Evolutionary conservation across 257 asterid genomes (phyloP).

Genomic region (Anisodus tanguticus): DNA sequence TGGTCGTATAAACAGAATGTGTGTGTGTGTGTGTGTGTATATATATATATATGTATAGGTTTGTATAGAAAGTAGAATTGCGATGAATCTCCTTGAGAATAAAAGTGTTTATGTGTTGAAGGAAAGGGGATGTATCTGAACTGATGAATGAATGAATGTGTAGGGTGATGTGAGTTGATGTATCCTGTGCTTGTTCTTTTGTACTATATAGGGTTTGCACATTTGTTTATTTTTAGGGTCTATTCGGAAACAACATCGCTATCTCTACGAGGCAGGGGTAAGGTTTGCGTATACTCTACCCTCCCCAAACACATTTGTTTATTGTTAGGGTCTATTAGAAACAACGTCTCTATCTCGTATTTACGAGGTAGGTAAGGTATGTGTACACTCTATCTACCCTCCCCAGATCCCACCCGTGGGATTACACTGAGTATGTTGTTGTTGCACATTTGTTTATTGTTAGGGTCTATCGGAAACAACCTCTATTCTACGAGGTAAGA

Average conservation of each 20-base stretch:
- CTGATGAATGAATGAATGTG: neutral
- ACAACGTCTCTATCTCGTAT: too few species aligned
- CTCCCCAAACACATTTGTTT: too few species aligned
- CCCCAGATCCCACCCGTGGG: too few species aligned
- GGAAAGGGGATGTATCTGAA: neutral
- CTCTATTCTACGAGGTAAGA: neutral
- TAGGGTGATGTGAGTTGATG: neutral
- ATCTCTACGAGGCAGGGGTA: neutral
- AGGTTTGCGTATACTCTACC: neutral
- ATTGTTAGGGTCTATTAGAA: too few species aligned
- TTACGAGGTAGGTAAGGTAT: too few species aligned
- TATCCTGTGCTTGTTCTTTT: neutral
- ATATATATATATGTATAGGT: neutral
- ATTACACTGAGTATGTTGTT: neutral
- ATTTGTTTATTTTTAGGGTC: neutral
- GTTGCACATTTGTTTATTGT: neutral
- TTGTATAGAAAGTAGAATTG: neutral
- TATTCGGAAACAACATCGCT: too few species aligned
- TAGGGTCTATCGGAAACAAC: neutral
- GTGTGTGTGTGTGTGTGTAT: neutral
- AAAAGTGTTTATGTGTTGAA: neutral
- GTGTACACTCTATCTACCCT: too few species aligned
- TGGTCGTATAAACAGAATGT: neutral
- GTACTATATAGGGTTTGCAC: neutral
- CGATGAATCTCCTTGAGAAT: neutral